Base-by-base conservation (phyloP, 208 protist species). In the Leishmania tarentolae region DNA sequence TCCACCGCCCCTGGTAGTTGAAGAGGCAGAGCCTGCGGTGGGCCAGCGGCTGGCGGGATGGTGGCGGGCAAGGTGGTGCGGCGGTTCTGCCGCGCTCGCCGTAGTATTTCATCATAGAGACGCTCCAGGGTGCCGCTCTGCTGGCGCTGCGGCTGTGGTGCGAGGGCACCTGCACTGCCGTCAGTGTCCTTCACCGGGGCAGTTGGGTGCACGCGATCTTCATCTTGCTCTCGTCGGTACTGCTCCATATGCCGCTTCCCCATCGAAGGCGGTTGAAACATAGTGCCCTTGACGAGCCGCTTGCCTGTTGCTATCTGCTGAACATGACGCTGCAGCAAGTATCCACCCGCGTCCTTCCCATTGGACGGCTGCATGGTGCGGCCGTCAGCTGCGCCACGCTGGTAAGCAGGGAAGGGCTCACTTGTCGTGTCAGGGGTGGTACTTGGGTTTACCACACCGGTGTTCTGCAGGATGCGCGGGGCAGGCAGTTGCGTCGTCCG, bases 241-340 rank as follows among this genome's bases (percentile, higher is more conserved):
- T 56, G 82, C 50, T 72, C 65, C 0, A 24, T 37, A 40, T 78
- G 72, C 47, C 40, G 73, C 65, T 75, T 63, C 37, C 50, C 35
- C 75, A 68, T 63, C 19, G 71, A 15, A 21, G 83, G 78, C 2
- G 75, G 59, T 37, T 82, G 37, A 46, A 77, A 86, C 1, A 44
- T 56, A 17, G 87, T 87, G 31, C 79, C 78, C 50, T 83, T 53
- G 42, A 90, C 80, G 2, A 90, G 53, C 70, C 71, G 76, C 56
- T 68, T 75, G 40, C 88, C 88, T 2, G 79, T 84, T 11, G 83
- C 85, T 59, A 82, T 79, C 79, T 91, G 88, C 86, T 91, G 88
- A n/a, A 87, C 85, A 80, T 91, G 88, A 44, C 86, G 83, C 81
- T 91, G 88, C 3, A 91, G 78, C 1, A 91, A 78, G 71, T 85